These are phyloP conservation scores for Trichosanthes cucumerina DNA, from an alignment of 306 rosid species.

Conservation along the genomic window DNA sequence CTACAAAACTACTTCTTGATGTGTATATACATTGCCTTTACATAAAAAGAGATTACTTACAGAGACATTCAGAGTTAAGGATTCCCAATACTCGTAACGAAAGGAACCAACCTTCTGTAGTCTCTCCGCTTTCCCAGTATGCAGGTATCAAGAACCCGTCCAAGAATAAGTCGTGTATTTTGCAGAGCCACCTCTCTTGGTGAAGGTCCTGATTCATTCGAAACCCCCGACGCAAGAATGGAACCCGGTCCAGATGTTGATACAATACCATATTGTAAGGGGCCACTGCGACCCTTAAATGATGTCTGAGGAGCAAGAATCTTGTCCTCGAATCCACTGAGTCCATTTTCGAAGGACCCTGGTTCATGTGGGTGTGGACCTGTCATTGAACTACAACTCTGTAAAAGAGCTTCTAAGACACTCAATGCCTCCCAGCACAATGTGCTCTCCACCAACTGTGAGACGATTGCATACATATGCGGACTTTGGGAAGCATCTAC, in stretches of 20 bases:
- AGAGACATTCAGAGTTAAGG: conserved; percentile 15
- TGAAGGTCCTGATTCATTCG: conserved; percentile 51
- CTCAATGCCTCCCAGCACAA: conserved; percentile 96
- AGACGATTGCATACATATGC: conserved; percentile 87
- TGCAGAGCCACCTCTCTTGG: conserved; percentile 76
- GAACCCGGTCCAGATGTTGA: conserved; percentile 31
- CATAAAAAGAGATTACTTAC: background rate
- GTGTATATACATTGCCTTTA: background rate
- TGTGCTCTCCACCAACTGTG: conserved; percentile 96
- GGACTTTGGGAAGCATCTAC: conserved; percentile 99
- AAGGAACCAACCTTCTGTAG: conserved; percentile 79
- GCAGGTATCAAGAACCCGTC: conserved; percentile 80
- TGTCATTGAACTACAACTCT: conserved; percentile 88
- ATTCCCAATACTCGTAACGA: conserved; percentile 67
- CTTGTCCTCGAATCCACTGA: conserved; percentile 56
- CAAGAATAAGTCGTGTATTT: conserved; percentile 78
- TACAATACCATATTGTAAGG: conserved; percentile 60
- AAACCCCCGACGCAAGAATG: conserved; percentile 25
- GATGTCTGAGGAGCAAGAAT: conserved; percentile 73
- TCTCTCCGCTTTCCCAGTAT: conserved; percentile 83
- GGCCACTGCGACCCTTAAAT: conserved; percentile 95
- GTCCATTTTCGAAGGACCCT: conserved; percentile 63
- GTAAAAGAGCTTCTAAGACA: conserved; percentile 92
- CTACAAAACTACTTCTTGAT: conserved; percentile 3
- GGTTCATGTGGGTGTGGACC: conserved; percentile 69